phyloP scores from a whole-genome alignment of 31 red algal genomes.

The Pterothamnion heteromorphum region DNA sequence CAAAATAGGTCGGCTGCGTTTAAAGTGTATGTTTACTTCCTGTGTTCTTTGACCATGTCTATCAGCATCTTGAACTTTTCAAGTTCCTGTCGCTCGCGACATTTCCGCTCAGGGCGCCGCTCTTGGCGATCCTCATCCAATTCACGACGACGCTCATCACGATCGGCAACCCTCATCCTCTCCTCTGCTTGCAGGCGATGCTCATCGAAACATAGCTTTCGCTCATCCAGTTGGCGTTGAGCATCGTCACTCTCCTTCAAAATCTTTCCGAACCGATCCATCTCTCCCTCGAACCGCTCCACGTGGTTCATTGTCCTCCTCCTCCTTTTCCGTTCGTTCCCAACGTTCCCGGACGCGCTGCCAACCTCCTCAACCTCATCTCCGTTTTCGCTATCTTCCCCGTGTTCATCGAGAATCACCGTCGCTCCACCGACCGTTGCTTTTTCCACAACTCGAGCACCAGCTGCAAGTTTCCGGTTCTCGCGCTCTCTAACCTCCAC shows the following conservation, averaged over 20 bases:
- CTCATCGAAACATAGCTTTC: background rate
- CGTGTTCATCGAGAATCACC: background rate
- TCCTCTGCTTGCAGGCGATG: background rate
- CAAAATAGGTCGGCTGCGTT: no score
- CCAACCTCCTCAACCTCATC: background rate
- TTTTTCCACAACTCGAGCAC: background rate
- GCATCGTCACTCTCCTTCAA: background rate
- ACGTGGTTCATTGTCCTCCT: background rate
- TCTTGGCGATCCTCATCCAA: background rate
- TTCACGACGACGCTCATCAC: background rate
- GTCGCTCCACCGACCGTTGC: background rate
- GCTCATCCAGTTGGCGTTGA: background rate
- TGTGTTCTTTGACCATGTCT: conserved; percentile 11
- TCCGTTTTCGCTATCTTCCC: background rate
- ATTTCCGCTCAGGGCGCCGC: background rate
- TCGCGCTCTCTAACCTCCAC: background rate
- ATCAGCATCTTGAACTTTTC: conserved; percentile 43
- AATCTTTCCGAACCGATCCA: background rate
- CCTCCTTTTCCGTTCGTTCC: background rate
- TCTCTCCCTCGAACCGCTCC: background rate
- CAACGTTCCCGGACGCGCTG: background rate
- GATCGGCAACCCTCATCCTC: background rate
- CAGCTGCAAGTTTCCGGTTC: background rate
- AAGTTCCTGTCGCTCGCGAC: conserved; percentile 15
- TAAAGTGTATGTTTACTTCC: no score